phyloP scores from a whole-genome alignment of 306 rosid species.

The Casuarina equisetifolia region DNA sequence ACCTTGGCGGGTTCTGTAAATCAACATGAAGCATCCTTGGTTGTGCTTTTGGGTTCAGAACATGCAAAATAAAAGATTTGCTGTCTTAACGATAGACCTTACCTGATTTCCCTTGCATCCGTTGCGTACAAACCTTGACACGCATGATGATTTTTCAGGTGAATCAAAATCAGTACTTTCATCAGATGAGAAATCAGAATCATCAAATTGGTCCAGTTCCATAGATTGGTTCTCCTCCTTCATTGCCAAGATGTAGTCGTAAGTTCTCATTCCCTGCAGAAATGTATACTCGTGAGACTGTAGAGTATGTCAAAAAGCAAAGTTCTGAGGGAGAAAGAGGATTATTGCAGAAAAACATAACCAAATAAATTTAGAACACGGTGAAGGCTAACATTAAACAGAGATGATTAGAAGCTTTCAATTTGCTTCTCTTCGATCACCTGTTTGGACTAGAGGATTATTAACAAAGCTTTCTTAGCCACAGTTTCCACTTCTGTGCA shows the following conservation, averaged over 20 bases:
- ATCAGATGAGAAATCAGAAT: conserved; percentile 82
- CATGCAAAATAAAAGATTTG: conserved; percentile 1
- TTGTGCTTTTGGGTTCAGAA: conserved; percentile 8
- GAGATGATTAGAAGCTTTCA: not conserved
- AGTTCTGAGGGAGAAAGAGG: not conserved
- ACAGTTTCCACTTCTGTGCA: not conserved
- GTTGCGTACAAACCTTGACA: conserved; percentile 66
- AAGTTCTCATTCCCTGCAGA: conserved; percentile 89
- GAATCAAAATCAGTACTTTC: conserved; percentile 78
- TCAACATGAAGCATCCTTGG: conserved; percentile 19
- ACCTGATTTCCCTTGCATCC: conserved; percentile 55
- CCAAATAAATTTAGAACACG: not conserved
- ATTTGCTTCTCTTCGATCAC: not conserved
- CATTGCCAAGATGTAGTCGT: conserved; percentile 94
- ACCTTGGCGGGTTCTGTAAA: conserved; percentile 61
- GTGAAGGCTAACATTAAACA: not conserved
- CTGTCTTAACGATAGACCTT: conserved; percentile 15
- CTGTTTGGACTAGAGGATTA: not conserved
- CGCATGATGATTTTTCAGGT: conserved; percentile 70
- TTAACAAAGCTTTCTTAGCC: not conserved
- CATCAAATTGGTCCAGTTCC: conserved; percentile 62
- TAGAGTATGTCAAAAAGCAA: conserved; percentile 21
- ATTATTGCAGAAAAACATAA: not conserved
- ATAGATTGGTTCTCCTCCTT: conserved; percentile 66
- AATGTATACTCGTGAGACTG: not conserved